Evolutionary conservation across 2,329 filamentous ascomycete genomes (phyloP), one percentile per base, ranked within the genome.

Genomic region (Colletotrichum sublineola): DNA sequence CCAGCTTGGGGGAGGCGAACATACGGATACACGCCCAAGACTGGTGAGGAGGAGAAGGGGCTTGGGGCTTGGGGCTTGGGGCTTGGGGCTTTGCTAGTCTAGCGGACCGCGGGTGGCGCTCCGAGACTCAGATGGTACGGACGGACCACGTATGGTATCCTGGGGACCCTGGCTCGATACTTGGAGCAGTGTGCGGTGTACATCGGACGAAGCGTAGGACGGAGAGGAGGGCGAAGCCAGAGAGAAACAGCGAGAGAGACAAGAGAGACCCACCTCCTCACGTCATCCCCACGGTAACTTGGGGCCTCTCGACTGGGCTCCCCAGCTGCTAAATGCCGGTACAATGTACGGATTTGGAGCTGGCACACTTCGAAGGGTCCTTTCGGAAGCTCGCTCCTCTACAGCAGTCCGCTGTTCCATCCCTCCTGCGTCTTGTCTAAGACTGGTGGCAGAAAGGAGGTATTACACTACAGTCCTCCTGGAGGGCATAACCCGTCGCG

Each of bases 91-190:
- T 42, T 53, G 36, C 62, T 64, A 55, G 50, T 56, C 53, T 63
- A 53, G 61, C 61, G 70, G 66, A 65, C 46, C 58, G 48, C 70
- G 70, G 67, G 70, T 73, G 66, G 70, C 67, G 64, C 70, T 57
- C 67, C 70, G 67, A 73, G 70, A 70, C 70, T 24, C 20, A 48
- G 65, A 40, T 44, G 48, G 31, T 31, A 48, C 48, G 65, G 38
- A 46, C 50, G 36, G 42, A 67, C n/a, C 68, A 56, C 57, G 53
- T 52, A 63, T 29, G 33, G 53, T 42, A 63, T 29, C 33, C 61
- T 42, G 33, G 44, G 60, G 46, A 55, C 48, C 62, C 56, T 50
- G 67, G 68, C 24, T 31, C 60, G 14, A 18, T 42, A 66, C 42
- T n/a, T 29, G n/a, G 18, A 48, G 29, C 42, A 57, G 64, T 31